phyloP scores from a whole-genome alignment of 257 asterid genomes.

The Solanum clarkiae region DNA sequence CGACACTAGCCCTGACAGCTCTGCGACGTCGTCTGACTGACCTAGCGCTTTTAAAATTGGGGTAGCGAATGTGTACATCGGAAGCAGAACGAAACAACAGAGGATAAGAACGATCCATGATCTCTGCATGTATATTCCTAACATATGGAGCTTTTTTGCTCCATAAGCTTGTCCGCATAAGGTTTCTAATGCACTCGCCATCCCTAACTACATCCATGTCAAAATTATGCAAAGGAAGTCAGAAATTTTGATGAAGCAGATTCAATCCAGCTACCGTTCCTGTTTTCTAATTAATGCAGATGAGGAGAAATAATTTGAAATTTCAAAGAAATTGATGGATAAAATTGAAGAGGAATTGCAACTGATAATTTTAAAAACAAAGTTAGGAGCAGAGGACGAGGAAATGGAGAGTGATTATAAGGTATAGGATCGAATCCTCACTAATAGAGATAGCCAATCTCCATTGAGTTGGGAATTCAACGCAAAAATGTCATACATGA shows the following conservation, averaged over 20 bases:
- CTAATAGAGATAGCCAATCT: no score
- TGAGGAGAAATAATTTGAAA: not conserved
- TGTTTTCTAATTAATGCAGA: not conserved
- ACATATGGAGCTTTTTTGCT: conserved; percentile 16
- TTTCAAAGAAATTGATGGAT: not conserved
- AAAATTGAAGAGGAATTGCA: not conserved
- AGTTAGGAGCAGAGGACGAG: no score
- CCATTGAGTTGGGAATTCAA: not conserved
- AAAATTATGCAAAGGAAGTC: not conserved
- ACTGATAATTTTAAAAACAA: not conserved
- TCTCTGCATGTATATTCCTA: conserved; percentile 22
- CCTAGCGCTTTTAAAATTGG: conserved; percentile 20
- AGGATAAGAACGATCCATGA: conserved; percentile 18
- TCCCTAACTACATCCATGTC: conserved; percentile 12
- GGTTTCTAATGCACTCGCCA: conserved; percentile 35
- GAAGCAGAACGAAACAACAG: conserved; percentile 9
- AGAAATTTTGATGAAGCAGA: not conserved
- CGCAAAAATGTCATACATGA: not conserved
- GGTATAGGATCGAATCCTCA: no score
- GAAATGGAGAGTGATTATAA: no score
- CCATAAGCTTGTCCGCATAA: conserved; percentile 33
- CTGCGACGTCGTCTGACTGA: conserved; percentile 23
- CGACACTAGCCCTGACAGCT: conserved; percentile 9
- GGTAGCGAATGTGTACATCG: conserved; percentile 16
- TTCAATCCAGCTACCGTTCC: not conserved